phyloP scores from a whole-genome alignment of 352 stramenopile species.

The Globisporangium splendens region DNA sequence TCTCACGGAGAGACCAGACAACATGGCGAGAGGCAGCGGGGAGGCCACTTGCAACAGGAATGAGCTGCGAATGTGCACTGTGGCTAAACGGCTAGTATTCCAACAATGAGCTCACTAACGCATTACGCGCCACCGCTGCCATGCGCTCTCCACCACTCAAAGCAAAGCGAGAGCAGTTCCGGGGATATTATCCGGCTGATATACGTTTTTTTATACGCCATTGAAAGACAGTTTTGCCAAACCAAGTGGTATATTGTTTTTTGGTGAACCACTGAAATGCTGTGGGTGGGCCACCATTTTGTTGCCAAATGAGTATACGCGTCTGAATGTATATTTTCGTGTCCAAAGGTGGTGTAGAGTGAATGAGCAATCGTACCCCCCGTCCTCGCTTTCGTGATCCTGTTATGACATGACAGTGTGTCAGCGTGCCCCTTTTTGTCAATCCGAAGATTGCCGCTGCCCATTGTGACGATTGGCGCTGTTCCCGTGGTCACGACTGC shows the following conservation, averaged over 20 bases:
- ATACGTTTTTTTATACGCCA: conserved; percentile 3
- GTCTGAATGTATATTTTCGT: not conserved
- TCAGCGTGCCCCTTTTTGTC: no score
- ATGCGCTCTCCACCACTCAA: conserved; percentile 15
- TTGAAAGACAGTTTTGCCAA: not conserved
- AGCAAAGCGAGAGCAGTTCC: not conserved
- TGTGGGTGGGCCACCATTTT: not conserved
- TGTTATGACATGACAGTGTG: not conserved
- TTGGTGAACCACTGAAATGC: not conserved
- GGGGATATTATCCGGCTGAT: conserved; percentile 2
- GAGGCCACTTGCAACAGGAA: conserved; percentile 45
- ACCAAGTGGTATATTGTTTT: conserved; percentile 1
- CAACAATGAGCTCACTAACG: conserved; percentile 32
- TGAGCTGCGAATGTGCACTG: conserved; percentile 37
- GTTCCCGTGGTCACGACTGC: conserved; percentile 10
- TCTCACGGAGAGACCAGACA: conserved; percentile 90
- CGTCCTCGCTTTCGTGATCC: not conserved
- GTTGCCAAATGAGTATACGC: not conserved
- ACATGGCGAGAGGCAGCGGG: conserved; percentile 92
- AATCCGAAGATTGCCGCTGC: no score
- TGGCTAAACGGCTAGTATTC: conserved; percentile 61
- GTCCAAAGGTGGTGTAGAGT: not conserved
- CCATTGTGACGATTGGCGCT: no score
- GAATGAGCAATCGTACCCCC: not conserved
- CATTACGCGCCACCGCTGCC: no score